These are phyloP conservation scores for Immersiella caudata DNA, from an alignment of 495 filamentous ascomycete genomes.

Conservation along the genomic window DNA sequence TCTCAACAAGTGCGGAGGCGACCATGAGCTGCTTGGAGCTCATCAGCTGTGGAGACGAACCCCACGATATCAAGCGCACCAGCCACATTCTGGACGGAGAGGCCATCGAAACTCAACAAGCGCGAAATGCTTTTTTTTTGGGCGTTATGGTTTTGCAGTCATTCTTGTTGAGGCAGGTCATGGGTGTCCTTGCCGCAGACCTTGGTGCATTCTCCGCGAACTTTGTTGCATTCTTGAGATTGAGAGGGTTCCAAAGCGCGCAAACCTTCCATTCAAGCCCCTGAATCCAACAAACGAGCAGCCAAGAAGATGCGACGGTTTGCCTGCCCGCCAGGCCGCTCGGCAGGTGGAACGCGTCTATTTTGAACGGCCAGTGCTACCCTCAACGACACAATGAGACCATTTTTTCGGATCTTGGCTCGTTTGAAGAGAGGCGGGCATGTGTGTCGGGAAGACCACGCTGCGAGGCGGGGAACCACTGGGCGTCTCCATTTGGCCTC, in stretches of 20 bases:
- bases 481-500: background rate
- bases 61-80: no score
- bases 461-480: conserved; percentile 5
- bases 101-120: no score
- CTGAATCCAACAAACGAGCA: no score
- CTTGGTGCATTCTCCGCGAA: background rate
- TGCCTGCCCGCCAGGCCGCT: no score
- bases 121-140: background rate
- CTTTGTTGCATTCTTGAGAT: background rate
- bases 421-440: background rate
- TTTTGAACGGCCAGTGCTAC: background rate
- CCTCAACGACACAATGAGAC: background rate
- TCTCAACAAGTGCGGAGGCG: background rate
- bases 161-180: background rate
- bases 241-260: no score
- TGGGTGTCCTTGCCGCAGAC: no score
- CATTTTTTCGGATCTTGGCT: conserved; percentile 3
- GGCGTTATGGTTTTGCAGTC: background rate
- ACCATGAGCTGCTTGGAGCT: background rate
- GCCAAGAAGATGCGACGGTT: no score
- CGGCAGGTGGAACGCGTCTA: background rate
- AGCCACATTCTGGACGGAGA: no score
- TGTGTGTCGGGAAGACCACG: background rate
- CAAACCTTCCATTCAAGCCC: no score
- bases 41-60: background rate